Base-by-base conservation (phyloP, 202 grass and related monocot species). In the Digitaria exilis region DNA sequence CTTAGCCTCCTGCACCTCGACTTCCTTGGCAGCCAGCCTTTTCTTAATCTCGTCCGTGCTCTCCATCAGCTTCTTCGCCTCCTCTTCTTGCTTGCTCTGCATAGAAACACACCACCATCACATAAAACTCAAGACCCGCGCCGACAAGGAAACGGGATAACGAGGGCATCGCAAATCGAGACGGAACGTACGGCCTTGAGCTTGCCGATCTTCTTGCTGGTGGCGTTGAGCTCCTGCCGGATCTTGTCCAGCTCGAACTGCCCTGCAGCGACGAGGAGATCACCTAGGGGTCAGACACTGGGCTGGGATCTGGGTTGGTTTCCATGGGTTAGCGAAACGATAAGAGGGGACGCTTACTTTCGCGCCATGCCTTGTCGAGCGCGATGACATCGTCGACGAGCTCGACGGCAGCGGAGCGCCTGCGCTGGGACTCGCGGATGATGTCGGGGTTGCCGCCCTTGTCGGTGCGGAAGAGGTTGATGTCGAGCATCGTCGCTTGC, bases 1-100 rank as follows among this genome's bases (percentile, higher is more conserved):
- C 85, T 95, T 98, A 49, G 96, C 91, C 61, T 94, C 93, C 90
- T 98, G 91, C 71, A 98, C 93, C 65, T 94, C 96, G 29, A 31
- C 75, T 46, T 98, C 92, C 86, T 96, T 98, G 51, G 86, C 91
- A 7, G 88, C 83, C 46, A 79, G 17, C 82, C 87, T 87, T 73
- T 84, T 88, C 78, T 95, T 98, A 7, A 89, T 95, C 83, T 98
- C 91, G 1, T 98, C 90, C 9, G 96, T 98, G 82, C 91, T 89
- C 59, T 86, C 87, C 65, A 95, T 96, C 56, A 96, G 65, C 71
- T 89, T 91, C 16, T 88, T 82, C 0, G 84, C 94, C 55, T 97
- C 94, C 69, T 85, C 79, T 19, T 93, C 89, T 73, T 91, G 76
- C 72, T 91, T 91, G 81, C 83, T 85, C 93, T 92, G 77, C 66